phyloP scores from a whole-genome alignment of 2,329 filamentous ascomycete species.

The Trichothecium roseum region DNA sequence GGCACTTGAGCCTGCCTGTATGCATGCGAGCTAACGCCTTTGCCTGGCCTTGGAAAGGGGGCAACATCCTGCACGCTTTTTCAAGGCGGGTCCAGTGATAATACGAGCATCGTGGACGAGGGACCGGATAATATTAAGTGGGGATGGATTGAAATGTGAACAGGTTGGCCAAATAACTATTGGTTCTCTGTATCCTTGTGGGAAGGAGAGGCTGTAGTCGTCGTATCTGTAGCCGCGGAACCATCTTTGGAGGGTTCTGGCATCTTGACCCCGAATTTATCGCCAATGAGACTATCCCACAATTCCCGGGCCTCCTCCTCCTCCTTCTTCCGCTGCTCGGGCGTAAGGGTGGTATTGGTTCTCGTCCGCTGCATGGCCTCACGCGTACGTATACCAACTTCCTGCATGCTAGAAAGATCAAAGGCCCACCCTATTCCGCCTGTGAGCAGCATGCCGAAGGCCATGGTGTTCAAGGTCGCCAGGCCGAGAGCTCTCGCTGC shows the following conservation, averaged over 20 bases:
- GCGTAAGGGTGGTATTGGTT: constrained; percentile 9
- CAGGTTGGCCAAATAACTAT: too few relatives aligned
- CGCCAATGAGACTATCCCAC: constrained; percentile 22
- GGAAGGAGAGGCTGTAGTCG: too few relatives aligned
- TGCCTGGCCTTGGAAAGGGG: too few relatives aligned
- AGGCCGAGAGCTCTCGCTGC: constrained; percentile 76
- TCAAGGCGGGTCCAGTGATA: too few relatives aligned
- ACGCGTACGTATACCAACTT: constrained; percentile 46
- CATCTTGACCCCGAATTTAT: neutral
- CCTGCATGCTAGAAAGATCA: constrained; percentile 61
- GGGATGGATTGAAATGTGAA: too few relatives aligned
- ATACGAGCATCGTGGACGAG: too few relatives aligned
- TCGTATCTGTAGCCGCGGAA: too few relatives aligned
- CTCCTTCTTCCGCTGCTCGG: constrained; percentile 48
- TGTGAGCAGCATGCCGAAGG: constrained; percentile 61
- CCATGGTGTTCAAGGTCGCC: constrained; percentile 76
- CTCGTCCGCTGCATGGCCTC: constrained; percentile 25
- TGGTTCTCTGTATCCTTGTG: too few relatives aligned
- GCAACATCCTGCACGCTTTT: too few relatives aligned
- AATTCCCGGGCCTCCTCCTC: constrained; percentile 51
- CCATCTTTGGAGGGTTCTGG: neutral
- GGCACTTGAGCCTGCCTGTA: too few relatives aligned
- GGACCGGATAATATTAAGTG: too few relatives aligned
- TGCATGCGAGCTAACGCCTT: too few relatives aligned
- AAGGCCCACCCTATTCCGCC: constrained; percentile 70